phyloP scores from a whole-genome alignment of 139 green algal species.

The Chlamydomonas incerta region DNA sequence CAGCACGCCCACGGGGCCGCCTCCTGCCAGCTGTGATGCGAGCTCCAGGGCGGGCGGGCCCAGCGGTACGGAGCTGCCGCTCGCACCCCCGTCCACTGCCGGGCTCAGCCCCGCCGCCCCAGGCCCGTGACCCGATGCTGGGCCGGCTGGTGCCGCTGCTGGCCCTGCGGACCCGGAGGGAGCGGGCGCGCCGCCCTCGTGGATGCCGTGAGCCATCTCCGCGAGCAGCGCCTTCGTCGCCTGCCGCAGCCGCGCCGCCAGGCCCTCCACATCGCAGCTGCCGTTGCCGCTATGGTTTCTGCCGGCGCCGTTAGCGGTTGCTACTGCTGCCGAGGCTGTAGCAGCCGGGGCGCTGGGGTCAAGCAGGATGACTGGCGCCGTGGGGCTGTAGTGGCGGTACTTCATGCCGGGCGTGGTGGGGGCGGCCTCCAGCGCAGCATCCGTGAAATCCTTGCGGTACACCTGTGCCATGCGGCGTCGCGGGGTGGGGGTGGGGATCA shows the following conservation, averaged over 20 bases:
- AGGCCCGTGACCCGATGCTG: too few relatives aligned
- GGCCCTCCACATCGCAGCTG: slow-evolving; percentile 1
- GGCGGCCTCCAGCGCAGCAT: slow-evolving; percentile 54
- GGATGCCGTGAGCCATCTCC: too few relatives aligned
- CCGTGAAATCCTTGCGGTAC: slow-evolving; percentile 61
- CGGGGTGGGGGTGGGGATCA: too few relatives aligned
- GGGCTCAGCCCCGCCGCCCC: too few relatives aligned
- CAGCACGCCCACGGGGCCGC: slow-evolving; percentile 13
- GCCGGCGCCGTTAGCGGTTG: slow-evolving; percentile 27
- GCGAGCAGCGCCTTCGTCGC: not conserved
- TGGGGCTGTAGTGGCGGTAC: slow-evolving; percentile 75
- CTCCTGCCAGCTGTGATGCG: not conserved
- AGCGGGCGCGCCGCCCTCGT: too few relatives aligned
- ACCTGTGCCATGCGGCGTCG: slow-evolving; percentile 47
- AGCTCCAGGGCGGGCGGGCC: not conserved
- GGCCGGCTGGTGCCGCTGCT: not conserved
- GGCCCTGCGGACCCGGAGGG: too few relatives aligned
- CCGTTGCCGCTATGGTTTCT: slow-evolving; percentile 9
- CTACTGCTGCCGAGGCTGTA: not conserved
- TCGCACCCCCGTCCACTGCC: too few relatives aligned
- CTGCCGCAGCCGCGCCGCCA: slow-evolving; percentile 7
- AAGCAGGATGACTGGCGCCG: slow-evolving; percentile 44
- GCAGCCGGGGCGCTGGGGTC: not conserved
- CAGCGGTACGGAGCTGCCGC: too few relatives aligned
- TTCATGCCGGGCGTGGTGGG: slow-evolving; percentile 77